A percentile compares a stretch with the other conserved stretches of the same genome.
Evolutionary conservation across 495 filamentous ascomycete genomes (phyloP).

Genomic region (Aspergillus taichungensis): DNA sequence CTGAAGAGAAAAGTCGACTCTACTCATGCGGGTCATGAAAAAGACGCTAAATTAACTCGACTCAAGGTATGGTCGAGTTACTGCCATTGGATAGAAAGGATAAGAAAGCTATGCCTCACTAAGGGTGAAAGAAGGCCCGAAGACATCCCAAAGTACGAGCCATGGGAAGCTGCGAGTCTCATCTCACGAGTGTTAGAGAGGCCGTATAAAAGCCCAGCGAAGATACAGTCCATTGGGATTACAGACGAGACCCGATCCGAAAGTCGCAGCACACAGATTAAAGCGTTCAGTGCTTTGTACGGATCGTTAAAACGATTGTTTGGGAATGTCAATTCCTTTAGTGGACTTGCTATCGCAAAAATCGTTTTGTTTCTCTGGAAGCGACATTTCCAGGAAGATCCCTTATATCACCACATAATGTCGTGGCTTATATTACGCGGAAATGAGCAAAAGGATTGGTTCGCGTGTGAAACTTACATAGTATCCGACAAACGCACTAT

Average conservation of each 20-base stretch:
- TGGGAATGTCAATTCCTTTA: constrained; percentile 3
- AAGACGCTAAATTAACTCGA: too few relatives aligned
- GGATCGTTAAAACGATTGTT: constrained; percentile 4
- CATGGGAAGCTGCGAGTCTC: background rate
- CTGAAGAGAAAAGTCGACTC: too few relatives aligned
- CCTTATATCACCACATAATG: constrained; percentile 4
- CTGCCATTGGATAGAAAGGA: too few relatives aligned
- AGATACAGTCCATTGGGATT: background rate
- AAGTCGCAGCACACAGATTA: constrained; percentile 3
- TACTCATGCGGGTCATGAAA: too few relatives aligned
- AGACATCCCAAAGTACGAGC: background rate
- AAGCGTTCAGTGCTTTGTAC: constrained; percentile 2
- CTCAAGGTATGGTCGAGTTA: too few relatives aligned
- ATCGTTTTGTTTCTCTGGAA: constrained; percentile 6
- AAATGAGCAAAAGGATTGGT: constrained; percentile 4
- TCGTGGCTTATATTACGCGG: constrained; percentile 6
- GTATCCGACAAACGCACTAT: constrained; percentile 1
- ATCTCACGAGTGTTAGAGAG: background rate
- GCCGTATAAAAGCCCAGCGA: background rate
- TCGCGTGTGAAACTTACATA: constrained; percentile 1
- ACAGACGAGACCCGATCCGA: background rate
- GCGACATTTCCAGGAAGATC: constrained; percentile 2
- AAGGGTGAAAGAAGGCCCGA: background rate
- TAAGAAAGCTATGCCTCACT: background rate
- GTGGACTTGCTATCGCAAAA: constrained; percentile 2